Conservation (phyloP, 2,329 filamentous ascomycete genomes). For the Aspergillus sp. region DNA sequence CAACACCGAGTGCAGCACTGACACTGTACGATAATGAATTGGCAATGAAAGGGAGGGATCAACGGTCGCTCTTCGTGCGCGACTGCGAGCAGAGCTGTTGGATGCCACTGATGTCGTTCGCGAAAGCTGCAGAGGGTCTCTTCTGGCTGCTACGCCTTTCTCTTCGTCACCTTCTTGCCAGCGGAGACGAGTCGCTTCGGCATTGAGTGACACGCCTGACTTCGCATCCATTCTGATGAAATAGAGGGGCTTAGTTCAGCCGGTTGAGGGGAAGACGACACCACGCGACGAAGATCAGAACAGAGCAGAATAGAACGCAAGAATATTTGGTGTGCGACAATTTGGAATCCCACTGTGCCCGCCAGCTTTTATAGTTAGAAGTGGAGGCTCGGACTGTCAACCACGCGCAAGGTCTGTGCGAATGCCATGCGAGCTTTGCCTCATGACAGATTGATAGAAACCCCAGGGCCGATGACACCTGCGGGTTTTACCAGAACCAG, state of each 20-base stretch:
- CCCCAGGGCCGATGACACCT: not conserved
- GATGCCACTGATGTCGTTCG: conserved; percentile 11
- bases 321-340: not conserved
- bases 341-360: not conserved
- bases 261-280: not conserved
- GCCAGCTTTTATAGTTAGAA: conserved; percentile 3
- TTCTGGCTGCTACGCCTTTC: conserved; percentile 3
- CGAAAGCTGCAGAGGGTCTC: not conserved
- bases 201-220: not conserved
- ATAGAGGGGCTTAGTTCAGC: not conserved
- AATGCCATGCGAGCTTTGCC: conserved; percentile 3
- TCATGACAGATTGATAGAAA: not conserved
- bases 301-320: not conserved
- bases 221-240: not conserved
- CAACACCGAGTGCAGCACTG: not conserved
- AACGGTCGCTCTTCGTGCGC: conserved; percentile 17
- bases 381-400: not conserved
- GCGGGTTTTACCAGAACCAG: conserved; percentile 4
- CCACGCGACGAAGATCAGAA: not conserved
- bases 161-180: conserved; percentile 20
- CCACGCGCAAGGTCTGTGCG: not conserved
- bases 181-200: conserved; percentile 10
- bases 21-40: conserved; percentile 36
- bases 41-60: conserved; percentile 31
- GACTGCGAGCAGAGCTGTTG: conserved; percentile 15